These are phyloP conservation scores for Macrocybe gigantea DNA, from an alignment of 768 basidiomycete genomes.

Conservation along the genomic window DNA sequence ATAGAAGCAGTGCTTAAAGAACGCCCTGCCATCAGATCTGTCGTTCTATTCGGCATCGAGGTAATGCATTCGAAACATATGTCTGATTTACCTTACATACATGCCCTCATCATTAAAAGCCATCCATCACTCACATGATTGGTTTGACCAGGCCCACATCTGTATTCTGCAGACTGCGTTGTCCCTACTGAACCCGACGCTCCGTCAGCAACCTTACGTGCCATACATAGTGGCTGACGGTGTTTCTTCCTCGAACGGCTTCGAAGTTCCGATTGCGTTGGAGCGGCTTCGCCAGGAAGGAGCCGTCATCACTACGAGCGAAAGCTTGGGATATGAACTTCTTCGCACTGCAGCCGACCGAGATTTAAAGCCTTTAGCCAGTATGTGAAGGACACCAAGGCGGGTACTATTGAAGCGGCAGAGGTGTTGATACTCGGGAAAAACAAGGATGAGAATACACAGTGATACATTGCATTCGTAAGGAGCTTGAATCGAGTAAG, in stretches of 20 bases:
- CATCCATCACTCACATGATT: neutral
- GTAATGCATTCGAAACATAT: conserved; percentile 30
- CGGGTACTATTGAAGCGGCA: conserved; percentile 42
- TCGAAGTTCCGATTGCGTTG: conserved; percentile 75
- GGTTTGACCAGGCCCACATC: conserved; percentile 65
- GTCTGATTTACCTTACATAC: neutral
- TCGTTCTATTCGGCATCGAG: conserved; percentile 87
- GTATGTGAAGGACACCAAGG: conserved; percentile 75
- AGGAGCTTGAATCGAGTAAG: too few relatives aligned
- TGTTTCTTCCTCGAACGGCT: conserved; percentile 74
- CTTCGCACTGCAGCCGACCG: conserved; percentile 55
- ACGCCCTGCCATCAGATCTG: conserved; percentile 42
- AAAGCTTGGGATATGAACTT: conserved; percentile 75
- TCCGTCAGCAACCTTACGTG: conserved; percentile 17
- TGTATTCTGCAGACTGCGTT: conserved; percentile 84
- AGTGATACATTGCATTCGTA: too few relatives aligned
- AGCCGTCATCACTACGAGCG: conserved; percentile 73
- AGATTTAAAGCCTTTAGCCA: conserved; percentile 69
- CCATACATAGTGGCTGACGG: conserved; percentile 81
- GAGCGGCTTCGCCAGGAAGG: conserved; percentile 68
- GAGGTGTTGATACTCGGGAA: conserved; percentile 16
- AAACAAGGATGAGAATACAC: neutral
- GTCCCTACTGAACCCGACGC: conserved; percentile 43
- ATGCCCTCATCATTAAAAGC: neutral
- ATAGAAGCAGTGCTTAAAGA: conserved; percentile 45